phyloP scores from a whole-genome alignment of 768 basidiomycete genomes.

The Termitomyces sp. region DNA sequence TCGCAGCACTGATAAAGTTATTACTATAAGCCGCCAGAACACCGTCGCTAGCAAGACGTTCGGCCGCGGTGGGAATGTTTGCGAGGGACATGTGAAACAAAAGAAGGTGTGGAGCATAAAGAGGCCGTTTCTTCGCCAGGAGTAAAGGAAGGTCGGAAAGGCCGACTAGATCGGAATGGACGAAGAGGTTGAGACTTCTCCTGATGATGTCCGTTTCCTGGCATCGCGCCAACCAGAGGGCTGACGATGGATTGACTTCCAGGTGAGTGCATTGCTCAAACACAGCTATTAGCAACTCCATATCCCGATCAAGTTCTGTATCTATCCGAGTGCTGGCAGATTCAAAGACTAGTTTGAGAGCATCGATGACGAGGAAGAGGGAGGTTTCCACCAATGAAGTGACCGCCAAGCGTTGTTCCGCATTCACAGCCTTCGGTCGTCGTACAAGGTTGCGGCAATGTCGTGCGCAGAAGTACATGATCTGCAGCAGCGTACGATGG shows the following conservation, averaged over 20 bases:
- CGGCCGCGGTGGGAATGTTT: conserved; percentile 69
- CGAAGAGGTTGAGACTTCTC: conserved; percentile 67
- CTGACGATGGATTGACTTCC: conserved; percentile 62
- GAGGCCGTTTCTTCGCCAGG: conserved; percentile 53
- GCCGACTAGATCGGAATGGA: conserved; percentile 63
- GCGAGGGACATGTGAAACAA: conserved; percentile 85
- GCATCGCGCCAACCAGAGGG: conserved; percentile 73
- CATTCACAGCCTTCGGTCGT: conserved; percentile 44
- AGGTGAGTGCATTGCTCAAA: conserved; percentile 74
- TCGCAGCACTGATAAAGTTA: conserved; percentile 70
- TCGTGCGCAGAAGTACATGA: conserved; percentile 71
- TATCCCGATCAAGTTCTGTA: conserved; percentile 69
- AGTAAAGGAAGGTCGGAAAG: conserved; percentile 61
- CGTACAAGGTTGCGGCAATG: conserved; percentile 49
- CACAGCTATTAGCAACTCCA: conserved; percentile 77
- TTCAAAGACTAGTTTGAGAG: conserved; percentile 57
- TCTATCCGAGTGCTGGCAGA: conserved; percentile 52
- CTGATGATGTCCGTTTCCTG: conserved; percentile 78
- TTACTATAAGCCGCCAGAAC: conserved; percentile 78
- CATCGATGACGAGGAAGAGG: conserved; percentile 63
- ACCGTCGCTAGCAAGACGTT: conserved; percentile 80
- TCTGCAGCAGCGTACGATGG: conserved; percentile 75
- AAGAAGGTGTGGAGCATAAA: conserved; percentile 75
- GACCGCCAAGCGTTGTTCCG: conserved; percentile 58
- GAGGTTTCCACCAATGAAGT: conserved; percentile 55